Percentiles rank a stretch among this genome's conserved stretches.
Conservation (phyloP, 306 rosid genomes). For the Urtica urens region DNA sequence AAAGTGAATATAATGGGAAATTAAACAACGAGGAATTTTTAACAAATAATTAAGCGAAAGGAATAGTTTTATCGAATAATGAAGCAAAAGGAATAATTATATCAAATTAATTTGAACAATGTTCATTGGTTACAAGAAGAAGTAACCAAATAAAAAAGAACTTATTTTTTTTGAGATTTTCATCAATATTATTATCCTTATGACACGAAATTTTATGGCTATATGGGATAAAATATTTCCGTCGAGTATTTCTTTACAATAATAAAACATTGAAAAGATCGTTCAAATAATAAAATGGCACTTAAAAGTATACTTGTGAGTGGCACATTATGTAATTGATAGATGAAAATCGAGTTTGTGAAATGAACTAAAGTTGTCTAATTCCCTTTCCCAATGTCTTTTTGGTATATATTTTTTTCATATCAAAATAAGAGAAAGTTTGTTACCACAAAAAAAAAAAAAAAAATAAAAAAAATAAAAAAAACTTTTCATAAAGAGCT, state of each 20-base stretch:
- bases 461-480: too few species aligned
- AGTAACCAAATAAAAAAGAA: background rate
- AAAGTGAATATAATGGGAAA: constrained; percentile 14
- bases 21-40: constrained; percentile 5
- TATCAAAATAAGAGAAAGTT: constrained; percentile 96
- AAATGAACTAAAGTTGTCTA: constrained; percentile 61
- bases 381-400: constrained; percentile 69
- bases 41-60: too few species aligned
- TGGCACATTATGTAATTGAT: too few species aligned
- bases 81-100: too few species aligned
- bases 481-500: constrained; percentile 72
- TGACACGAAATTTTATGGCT: too few species aligned
- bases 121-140: background rate
- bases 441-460: constrained; percentile 46
- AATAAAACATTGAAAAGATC: background rate
- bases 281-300: too few species aligned
- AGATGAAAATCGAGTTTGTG: background rate
- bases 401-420: constrained; percentile 26
- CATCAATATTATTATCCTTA: too few species aligned
- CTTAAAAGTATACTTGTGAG: too few species aligned
- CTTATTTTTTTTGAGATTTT: background rate
- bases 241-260: constrained; percentile 36
- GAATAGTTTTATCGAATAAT: too few species aligned
- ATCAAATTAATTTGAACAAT: background rate
- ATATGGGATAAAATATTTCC: too few species aligned